Base-by-base conservation (phyloP, 2,329 filamentous ascomycete species). In the Monilinia vaccinii-corymbosi region DNA sequence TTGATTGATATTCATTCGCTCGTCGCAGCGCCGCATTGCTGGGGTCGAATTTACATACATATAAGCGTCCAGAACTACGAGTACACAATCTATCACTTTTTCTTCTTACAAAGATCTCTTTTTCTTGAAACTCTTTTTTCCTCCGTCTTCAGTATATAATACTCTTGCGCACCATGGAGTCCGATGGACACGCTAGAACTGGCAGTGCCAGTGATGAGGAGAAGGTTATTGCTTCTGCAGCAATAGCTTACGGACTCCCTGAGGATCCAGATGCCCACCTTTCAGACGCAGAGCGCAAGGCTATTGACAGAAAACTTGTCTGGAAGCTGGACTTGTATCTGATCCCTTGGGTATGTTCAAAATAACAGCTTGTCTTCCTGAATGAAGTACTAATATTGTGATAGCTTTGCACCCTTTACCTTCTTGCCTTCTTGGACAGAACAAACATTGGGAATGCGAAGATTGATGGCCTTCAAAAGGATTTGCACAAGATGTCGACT, bases 401-500 rank as follows among this genome's bases (percentile, higher is more conserved):
- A 47, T 58, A 78, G 80, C 80, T 89, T 16, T 86, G 83, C 61
- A 89, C 90, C 46, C 78, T 91, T 42, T 91, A 91, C 67, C 78
- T 91, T 1, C 79, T 90, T 57, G 86, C 85, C 61, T 91, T 91
- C 71, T 79, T 91, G 51, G 84, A 87, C 69, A 79, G 86, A 21
- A 92, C 89, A 31, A 93, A 94, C 68, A 91, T 94, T 62, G 88
- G 89, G 45, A 94, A 79, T 74, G 90, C 83, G 42, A 85, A 83
- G 64, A 81, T 86, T 61, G 81, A 80, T 31, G 78, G 79, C 1
- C 67, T 91, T 18, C 92, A 68, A 38, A 74, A 36, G 11, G 84
- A 88, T 60, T 75, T 93, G 18, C 57, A 68, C 5, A 64, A 79
- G 31, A 81, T 93, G 77, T 79, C 79, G 0, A 78, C 80, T 2